Evolutionary conservation across 257 asterid genomes (phyloP).

Genomic region (Cruciata laevipes): DNA sequence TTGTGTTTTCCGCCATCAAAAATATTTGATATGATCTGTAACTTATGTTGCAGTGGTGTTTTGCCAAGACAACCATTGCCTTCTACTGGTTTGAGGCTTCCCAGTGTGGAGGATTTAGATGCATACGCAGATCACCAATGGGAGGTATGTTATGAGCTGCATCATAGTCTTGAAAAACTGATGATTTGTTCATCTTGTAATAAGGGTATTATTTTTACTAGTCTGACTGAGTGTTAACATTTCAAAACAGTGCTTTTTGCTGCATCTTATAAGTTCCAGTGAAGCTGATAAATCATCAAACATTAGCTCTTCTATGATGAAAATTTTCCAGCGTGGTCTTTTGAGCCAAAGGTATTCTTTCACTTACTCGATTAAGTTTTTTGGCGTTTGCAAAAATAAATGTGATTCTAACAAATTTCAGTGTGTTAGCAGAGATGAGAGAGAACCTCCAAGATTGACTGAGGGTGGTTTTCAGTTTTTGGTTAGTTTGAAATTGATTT

Average conservation of each 20-base stretch:
- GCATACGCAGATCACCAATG: constrained; percentile 81
- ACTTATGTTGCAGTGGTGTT: constrained; percentile 56
- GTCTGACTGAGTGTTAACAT: constrained; percentile 36
- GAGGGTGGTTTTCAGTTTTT: constrained; percentile 96
- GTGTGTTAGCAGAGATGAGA: constrained; percentile 72
- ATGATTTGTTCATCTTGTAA: constrained; percentile 25
- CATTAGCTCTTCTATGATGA: constrained; percentile 93
- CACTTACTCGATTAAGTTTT: constrained; percentile 16
- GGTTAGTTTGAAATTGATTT: constrained; percentile 43
- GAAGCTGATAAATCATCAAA: constrained; percentile 80
- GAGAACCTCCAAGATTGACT: constrained; percentile 76
- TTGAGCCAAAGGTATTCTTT: constrained; percentile 70
- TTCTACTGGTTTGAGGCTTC: constrained; percentile 78
- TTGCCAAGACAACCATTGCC: constrained; percentile 97
- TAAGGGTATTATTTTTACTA: constrained; percentile 18
- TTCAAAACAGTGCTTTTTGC: constrained; percentile 75
- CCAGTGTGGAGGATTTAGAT: constrained; percentile 80
- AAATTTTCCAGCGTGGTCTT: constrained; percentile 90
- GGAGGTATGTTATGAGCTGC: constrained; percentile 61
- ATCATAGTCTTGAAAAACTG: constrained; percentile 12
- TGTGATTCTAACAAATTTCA: constrained; percentile 12
- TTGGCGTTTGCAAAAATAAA: constrained; percentile 11
- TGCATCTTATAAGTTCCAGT: constrained; percentile 84
- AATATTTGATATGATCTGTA: constrained; percentile 19
- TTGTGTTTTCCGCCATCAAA: neutral